A percentile compares a stretch with the other conserved stretches of the same genome.
phyloP scores from a whole-genome alignment of 495 filamentous ascomycete genomes.

The Penicillium verhagenii region DNA sequence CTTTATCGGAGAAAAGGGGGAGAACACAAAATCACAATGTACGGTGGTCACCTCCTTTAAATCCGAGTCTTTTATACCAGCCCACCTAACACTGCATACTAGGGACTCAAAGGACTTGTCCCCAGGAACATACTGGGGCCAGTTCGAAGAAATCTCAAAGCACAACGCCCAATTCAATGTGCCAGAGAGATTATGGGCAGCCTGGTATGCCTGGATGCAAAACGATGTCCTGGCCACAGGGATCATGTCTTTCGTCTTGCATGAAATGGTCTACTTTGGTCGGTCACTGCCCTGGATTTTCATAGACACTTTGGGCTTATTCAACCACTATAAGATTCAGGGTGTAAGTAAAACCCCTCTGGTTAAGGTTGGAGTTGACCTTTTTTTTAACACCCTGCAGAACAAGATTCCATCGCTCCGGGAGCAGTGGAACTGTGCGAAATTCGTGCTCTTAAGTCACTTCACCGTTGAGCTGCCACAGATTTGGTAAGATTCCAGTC shows the following conservation, averaged over 20 bases:
- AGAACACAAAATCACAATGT: not conserved
- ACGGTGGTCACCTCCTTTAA: not conserved
- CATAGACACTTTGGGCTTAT: conserved; percentile 80
- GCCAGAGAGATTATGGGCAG: conserved; percentile 82
- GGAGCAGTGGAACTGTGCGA: conserved; percentile 94
- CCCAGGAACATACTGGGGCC: conserved; percentile 68
- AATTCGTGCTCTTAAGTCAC: conserved; percentile 85
- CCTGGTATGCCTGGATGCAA: conserved; percentile 97
- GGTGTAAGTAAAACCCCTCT: conserved; percentile 53
- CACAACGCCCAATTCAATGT: conserved; percentile 86
- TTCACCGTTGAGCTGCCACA: conserved; percentile 97
- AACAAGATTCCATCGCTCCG: conserved; percentile 83
- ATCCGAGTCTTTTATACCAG: not conserved
- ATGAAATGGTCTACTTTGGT: conserved; percentile 92
- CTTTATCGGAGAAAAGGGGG: not conserved
- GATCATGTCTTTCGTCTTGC: conserved; percentile 94
- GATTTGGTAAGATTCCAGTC: conserved; percentile 65
- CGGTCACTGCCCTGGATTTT: conserved; percentile 90
- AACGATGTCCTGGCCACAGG: conserved; percentile 95
- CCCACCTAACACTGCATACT: not conserved
- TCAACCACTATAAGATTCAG: conserved; percentile 94
- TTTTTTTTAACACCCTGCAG: conserved; percentile 39
- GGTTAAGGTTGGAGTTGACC: conserved; percentile 2
- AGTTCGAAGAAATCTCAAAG: conserved; percentile 82
- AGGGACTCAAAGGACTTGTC: too few species aligned